Evolutionary conservation across 139 green algal species (phyloP).

Genomic region (Micractinium conductrix): DNA sequence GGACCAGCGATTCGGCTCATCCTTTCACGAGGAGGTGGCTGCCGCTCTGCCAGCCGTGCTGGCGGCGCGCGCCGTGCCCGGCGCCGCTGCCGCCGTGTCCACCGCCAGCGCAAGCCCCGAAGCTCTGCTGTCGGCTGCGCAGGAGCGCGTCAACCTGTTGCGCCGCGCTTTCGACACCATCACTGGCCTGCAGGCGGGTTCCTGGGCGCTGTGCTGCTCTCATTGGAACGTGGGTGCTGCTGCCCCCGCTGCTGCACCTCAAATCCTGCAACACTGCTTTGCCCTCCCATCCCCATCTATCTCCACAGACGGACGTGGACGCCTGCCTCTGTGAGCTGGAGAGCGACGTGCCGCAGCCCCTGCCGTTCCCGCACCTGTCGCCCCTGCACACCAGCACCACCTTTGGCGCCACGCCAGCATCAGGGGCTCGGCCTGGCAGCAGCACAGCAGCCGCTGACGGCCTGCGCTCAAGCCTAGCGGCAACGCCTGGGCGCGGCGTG

Average conservation of each 20-base stretch:
- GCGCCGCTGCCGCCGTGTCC: no score
- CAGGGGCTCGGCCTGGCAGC: no score
- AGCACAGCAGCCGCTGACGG: not conserved
- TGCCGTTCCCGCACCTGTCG: constrained; percentile 17
- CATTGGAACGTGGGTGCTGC: not conserved
- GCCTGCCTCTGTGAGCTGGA: not conserved
- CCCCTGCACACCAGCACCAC: not conserved
- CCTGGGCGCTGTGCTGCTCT: not conserved
- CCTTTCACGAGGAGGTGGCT: not conserved
- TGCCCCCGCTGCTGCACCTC: not conserved
- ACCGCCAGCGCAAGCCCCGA: not conserved
- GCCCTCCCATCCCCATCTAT: not conserved
- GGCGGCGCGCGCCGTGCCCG: not conserved
- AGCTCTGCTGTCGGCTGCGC: not conserved
- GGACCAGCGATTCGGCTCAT: not conserved
- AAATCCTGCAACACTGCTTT: not conserved
- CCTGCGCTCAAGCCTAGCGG: not conserved
- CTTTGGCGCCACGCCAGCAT: not conserved
- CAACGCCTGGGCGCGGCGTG: no score
- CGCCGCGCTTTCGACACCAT: constrained; percentile 2
- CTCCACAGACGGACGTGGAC: not conserved
- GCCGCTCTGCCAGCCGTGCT: not conserved
- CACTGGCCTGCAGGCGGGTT: not conserved
- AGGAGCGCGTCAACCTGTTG: not conserved
- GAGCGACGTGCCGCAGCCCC: not conserved